Conservation (phyloP, 1,284 basidiomycete genomes). For the Dichomitus squalens region DNA sequence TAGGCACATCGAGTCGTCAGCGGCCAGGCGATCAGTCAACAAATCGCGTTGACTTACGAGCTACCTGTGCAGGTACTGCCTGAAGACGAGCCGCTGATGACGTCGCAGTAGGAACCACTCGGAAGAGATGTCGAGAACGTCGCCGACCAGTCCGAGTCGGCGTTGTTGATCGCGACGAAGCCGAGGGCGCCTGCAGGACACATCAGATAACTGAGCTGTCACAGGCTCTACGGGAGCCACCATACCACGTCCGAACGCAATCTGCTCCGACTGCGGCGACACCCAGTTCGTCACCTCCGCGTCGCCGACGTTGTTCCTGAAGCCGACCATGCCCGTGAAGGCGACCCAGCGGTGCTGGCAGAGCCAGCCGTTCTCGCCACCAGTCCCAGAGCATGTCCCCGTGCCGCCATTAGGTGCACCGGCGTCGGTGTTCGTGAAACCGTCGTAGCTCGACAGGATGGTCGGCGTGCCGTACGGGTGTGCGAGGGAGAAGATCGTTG, state of each 20-base stretch:
- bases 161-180: slow-evolving; percentile 70
- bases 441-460: slow-evolving; percentile 59
- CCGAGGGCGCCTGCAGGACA: slow-evolving; percentile 46
- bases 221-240: background rate
- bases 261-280: slow-evolving; percentile 54
- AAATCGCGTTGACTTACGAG: slow-evolving; percentile 40
- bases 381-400: slow-evolving; percentile 57
- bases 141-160: slow-evolving; percentile 51
- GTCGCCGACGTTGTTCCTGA: slow-evolving; percentile 57
- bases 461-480: slow-evolving; percentile 70
- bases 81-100: slow-evolving; percentile 49
- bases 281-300: slow-evolving; percentile 56
- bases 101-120: slow-evolving; percentile 64
- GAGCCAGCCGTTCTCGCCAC: slow-evolving; percentile 55
- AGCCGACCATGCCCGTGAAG: slow-evolving; percentile 63
- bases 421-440: slow-evolving; percentile 50
- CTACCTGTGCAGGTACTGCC: slow-evolving; percentile 49
- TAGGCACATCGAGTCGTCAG: background rate
- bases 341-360: slow-evolving; percentile 67
- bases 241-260: slow-evolving; percentile 64
- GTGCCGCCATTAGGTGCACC: slow-evolving; percentile 50
- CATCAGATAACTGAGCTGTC: background rate
- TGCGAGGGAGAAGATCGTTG: slow-evolving; percentile 65
- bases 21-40: background rate
- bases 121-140: slow-evolving; percentile 60